phyloP scores from a whole-genome alignment of 2,329 filamentous ascomycete genomes.

The Ceratocystis destructans region DNA sequence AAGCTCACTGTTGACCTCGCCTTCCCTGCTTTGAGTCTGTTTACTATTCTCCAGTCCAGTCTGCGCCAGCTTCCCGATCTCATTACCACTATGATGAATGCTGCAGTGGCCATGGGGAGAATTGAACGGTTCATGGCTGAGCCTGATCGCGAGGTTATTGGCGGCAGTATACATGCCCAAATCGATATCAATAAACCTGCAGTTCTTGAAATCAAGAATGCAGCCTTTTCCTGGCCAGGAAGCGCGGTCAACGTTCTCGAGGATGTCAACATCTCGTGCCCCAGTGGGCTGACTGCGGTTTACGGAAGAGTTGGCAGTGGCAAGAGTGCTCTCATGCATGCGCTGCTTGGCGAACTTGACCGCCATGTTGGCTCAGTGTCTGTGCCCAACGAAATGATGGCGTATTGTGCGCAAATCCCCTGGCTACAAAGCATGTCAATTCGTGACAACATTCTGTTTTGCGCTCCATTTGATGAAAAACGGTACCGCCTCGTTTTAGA shows the following conservation, averaged over 20 bases:
- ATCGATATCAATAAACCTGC: slow-evolving; percentile 20
- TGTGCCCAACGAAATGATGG: slow-evolving; percentile 37
- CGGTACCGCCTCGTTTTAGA: slow-evolving; percentile 48
- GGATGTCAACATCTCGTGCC: slow-evolving; percentile 34
- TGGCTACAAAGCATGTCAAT: slow-evolving; percentile 55
- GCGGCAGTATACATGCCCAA: slow-evolving; percentile 24
- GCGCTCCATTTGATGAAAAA: slow-evolving; percentile 38
- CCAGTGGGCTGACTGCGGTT: slow-evolving; percentile 39
- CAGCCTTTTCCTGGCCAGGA: slow-evolving; percentile 70
- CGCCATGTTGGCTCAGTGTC: slow-evolving; percentile 39
- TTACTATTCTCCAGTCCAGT: slow-evolving; percentile 58
- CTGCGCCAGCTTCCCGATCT: slow-evolving; percentile 62
- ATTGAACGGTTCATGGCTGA: slow-evolving; percentile 81
- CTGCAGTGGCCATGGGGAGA: slow-evolving; percentile 65
- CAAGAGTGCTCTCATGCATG: slow-evolving; percentile 47
- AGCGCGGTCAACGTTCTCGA: slow-evolving; percentile 37
- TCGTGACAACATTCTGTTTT: slow-evolving; percentile 51
- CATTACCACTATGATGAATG: slow-evolving; percentile 65
- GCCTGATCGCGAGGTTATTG: slow-evolving; percentile 51
- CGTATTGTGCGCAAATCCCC: slow-evolving; percentile 46
- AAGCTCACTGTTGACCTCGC: slow-evolving; percentile 66
- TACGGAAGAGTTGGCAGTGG: slow-evolving; percentile 48
- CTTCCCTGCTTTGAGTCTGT: slow-evolving; percentile 74
- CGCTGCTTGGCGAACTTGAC: slow-evolving; percentile 52
- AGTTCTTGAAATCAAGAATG: slow-evolving; percentile 44